Conservation (phyloP, 2,329 filamentous ascomycete species). For the Pseudomassariella vexata region DNA sequence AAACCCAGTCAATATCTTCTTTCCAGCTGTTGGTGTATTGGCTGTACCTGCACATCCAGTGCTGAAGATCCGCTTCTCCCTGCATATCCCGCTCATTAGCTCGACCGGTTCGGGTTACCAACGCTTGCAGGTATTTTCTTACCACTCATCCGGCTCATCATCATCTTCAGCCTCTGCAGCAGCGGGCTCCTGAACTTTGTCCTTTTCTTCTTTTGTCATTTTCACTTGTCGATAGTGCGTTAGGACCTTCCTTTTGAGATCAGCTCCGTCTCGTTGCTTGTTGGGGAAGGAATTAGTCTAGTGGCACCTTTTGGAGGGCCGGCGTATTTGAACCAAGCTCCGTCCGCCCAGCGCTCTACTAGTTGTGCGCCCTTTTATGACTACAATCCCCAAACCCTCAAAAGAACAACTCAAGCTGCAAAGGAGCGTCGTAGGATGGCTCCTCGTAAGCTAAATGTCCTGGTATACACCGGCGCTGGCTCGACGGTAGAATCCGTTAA, state of each 20-base stretch:
- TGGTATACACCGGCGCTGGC: constrained; percentile 91
- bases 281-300: too few species aligned
- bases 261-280: too few species aligned
- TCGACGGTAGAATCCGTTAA: constrained; percentile 83
- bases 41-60: constrained; percentile 80
- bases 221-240: constrained; percentile 13
- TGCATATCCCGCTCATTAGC: constrained; percentile 31
- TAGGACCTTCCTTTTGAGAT: too few species aligned
- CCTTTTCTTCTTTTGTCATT: constrained; percentile 57
- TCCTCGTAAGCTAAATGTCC: constrained; percentile 73
- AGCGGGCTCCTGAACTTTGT: constrained; percentile 29
- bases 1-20: constrained; percentile 6
- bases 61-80: constrained; percentile 97
- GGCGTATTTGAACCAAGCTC: too few species aligned
- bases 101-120: not conserved
- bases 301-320: too few species aligned
- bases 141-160: constrained; percentile 96
- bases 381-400: too few species aligned
- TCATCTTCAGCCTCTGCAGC: constrained; percentile 57
- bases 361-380: too few species aligned
- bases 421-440: too few species aligned
- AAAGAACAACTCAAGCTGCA: too few species aligned
- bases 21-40: too few species aligned
- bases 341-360: too few species aligned
- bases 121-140: too few species aligned